phyloP scores from a whole-genome alignment of 371 early-diverging fungal genomes.

The Rhizopus microsporus region DNA sequence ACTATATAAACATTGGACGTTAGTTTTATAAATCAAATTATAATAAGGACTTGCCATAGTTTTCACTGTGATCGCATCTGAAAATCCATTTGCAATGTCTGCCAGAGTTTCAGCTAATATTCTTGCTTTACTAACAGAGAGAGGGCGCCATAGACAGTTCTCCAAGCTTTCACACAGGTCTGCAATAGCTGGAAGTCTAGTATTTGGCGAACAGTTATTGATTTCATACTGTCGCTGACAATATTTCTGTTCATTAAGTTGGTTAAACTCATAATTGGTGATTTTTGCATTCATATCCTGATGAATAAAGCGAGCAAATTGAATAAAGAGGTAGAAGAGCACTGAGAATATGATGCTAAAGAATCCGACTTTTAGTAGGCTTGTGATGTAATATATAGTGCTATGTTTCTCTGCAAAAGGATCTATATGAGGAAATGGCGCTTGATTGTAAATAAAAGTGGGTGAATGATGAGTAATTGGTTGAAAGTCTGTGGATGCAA shows the following conservation, averaged over 20 bases:
- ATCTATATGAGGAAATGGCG: slow-evolving; percentile 7
- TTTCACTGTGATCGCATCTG: slow-evolving; percentile 10
- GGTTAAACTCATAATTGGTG: slow-evolving; percentile 21
- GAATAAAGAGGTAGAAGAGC: slow-evolving; percentile 4
- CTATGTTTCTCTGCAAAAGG: slow-evolving; percentile 8
- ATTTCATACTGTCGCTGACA: slow-evolving; percentile 19
- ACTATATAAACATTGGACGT: background rate
- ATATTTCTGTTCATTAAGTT: slow-evolving; percentile 9
- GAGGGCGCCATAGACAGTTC: slow-evolving; percentile 17
- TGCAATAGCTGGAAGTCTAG: slow-evolving; percentile 12
- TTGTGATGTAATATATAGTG: slow-evolving; percentile 8
- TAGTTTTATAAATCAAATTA: background rate
- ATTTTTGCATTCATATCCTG: slow-evolving; percentile 19
- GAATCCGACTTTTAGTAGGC: slow-evolving; percentile 13
- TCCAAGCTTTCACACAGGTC: slow-evolving; percentile 20
- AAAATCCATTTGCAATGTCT: slow-evolving; percentile 19
- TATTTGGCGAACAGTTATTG: slow-evolving; percentile 19
- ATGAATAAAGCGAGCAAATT: slow-evolving; percentile 1
- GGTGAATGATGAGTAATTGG: slow-evolving; percentile 4
- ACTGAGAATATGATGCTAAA: background rate
- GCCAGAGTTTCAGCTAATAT: slow-evolving; percentile 23
- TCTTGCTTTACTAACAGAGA: slow-evolving; percentile 10
- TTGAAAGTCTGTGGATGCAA: background rate
- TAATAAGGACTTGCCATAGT: slow-evolving; percentile 11
- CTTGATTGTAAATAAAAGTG: slow-evolving; percentile 14